Evolutionary conservation across 2,329 filamentous ascomycete species (phyloP).

Genomic region (Fusarium praegraminearum): DNA sequence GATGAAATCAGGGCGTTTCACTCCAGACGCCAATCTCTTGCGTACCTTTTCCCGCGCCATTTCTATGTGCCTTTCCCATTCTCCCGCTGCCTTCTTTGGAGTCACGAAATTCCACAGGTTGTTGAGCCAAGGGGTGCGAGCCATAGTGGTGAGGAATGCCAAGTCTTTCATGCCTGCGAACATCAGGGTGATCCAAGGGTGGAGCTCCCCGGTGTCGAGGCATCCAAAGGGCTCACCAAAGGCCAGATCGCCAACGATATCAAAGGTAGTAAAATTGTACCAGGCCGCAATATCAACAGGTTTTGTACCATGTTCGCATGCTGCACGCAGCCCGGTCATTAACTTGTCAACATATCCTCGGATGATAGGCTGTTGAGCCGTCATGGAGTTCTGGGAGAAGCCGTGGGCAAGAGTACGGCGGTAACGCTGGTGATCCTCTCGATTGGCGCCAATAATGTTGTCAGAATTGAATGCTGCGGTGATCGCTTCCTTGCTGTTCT

Average conservation of each 20-base stretch:
- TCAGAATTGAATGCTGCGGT: conserved; percentile 12
- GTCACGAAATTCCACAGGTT: neutral
- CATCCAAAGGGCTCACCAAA: conserved; percentile 29
- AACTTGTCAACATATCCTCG: conserved; percentile 16
- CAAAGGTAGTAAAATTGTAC: conserved; percentile 27
- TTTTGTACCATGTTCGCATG: conserved; percentile 18
- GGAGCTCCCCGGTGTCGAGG: neutral
- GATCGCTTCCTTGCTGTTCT: conserved; percentile 20
- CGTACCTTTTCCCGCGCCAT: neutral
- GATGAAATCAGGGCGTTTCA: neutral
- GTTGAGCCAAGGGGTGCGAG: neutral
- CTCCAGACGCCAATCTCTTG: neutral
- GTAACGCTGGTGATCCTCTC: conserved; percentile 21
- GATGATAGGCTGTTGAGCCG: conserved; percentile 25
- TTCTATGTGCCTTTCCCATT: neutral
- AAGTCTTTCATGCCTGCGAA: neutral
- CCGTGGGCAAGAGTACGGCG: conserved; percentile 23
- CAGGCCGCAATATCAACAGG: conserved; percentile 20
- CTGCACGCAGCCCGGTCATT: neutral
- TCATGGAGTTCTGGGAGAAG: conserved; percentile 15
- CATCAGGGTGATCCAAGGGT: neutral
- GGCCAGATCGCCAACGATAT: conserved; percentile 19
- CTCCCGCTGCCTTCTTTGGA: neutral
- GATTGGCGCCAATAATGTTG: conserved; percentile 21
- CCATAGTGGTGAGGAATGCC: neutral